Conservation (phyloP, 371 early-diverging fungal genomes). For the Actinomortierella wolfii region DNA sequence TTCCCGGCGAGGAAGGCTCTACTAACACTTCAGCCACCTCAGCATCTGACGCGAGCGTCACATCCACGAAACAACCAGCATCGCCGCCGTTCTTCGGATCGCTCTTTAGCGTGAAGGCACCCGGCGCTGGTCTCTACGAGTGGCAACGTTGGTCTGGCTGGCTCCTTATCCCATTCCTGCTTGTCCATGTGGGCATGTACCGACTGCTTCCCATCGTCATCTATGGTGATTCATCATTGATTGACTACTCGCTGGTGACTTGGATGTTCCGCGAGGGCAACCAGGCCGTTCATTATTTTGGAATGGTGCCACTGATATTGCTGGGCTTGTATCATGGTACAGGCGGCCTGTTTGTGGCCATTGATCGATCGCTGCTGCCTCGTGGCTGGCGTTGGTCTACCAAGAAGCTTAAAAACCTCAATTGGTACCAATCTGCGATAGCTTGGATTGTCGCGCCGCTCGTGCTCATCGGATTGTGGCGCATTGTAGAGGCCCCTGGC, state of each 20-base stretch:
- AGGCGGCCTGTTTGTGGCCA: conserved; percentile 19
- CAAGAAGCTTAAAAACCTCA: conserved; percentile 9
- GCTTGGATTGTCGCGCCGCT: conserved; percentile 6
- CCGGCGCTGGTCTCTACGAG: too few species aligned
- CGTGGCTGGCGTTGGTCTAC: neutral
- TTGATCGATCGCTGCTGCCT: conserved; percentile 17
- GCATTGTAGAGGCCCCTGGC: conserved; percentile 18
- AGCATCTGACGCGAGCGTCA: too few species aligned
- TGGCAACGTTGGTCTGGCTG: conserved; percentile 13
- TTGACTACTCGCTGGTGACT: conserved; percentile 31
- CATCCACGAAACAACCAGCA: too few species aligned
- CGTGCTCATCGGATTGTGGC: conserved; percentile 14
- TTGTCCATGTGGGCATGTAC: conserved; percentile 17
- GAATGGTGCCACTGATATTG: conserved; percentile 11
- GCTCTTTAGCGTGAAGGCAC: too few species aligned
- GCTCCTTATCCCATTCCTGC: conserved; percentile 21
- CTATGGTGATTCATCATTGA: conserved; percentile 33
- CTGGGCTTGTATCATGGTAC: conserved; percentile 24
- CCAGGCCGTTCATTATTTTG: conserved; percentile 6
- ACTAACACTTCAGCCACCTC: too few species aligned
- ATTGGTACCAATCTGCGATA: conserved; percentile 10
- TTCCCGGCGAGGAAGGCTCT: too few species aligned
- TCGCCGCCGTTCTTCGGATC: too few species aligned
- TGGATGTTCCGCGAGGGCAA: conserved; percentile 13
- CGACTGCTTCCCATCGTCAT: conserved; percentile 14